These are phyloP conservation scores for Curvularia lunata DNA, from an alignment of 2,329 filamentous ascomycete genomes.

Conservation along the genomic window DNA sequence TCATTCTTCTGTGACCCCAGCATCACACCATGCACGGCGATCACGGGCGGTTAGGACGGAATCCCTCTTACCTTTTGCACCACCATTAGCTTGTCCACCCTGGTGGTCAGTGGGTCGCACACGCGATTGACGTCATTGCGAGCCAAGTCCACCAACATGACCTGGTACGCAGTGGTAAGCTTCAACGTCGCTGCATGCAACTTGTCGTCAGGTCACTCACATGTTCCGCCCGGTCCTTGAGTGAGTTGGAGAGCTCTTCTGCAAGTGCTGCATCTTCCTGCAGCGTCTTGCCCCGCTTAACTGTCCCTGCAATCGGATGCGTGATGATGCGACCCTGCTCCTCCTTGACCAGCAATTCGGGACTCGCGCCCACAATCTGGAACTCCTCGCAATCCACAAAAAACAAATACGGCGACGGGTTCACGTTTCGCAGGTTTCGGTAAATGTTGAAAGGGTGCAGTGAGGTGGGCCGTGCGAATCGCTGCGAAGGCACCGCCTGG, in stretches of 20 bases:
- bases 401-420: constrained; percentile 96
- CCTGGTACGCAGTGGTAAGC: constrained; percentile 61
- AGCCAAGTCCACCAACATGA: constrained; percentile 96
- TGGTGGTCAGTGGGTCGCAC: constrained; percentile 85
- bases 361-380: constrained; percentile 92
- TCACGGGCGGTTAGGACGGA: constrained; percentile 13
- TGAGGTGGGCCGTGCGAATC: constrained; percentile 85
- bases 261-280: constrained; percentile 84
- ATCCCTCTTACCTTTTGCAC: constrained; percentile 45
- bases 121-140: constrained; percentile 97
- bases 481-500: constrained; percentile 93
- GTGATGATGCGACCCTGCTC: constrained; percentile 88
- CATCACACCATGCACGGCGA: constrained; percentile 10
- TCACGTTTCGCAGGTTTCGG: constrained; percentile 93
- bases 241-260: constrained; percentile 73
- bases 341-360: constrained; percentile 91
- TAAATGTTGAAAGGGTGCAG: constrained; percentile 99
- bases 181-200: constrained; percentile 64
- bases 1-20: constrained; percentile 6
- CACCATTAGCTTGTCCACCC: constrained; percentile 92
- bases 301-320: constrained; percentile 95
- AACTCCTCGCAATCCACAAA: constrained; percentile 92
- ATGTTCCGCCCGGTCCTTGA: constrained; percentile 74
- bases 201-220: constrained; percentile 27
- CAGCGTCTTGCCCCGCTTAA: constrained; percentile 79